phyloP scores from a whole-genome alignment of 768 basidiomycete species.

The Trametes meyenii region DNA sequence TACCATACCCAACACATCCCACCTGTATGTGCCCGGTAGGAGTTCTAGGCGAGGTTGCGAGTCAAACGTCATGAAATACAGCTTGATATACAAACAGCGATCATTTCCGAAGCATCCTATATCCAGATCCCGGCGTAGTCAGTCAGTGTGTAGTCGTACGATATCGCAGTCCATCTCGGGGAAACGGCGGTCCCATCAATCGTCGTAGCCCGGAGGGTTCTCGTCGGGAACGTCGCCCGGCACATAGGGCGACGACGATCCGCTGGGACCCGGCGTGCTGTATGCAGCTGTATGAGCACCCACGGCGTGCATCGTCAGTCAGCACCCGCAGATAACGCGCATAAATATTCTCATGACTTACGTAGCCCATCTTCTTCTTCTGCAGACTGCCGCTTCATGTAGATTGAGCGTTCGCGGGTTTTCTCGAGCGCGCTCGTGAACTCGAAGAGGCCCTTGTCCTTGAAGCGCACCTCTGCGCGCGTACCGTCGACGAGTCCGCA shows the following conservation, averaged over 20 bases:
- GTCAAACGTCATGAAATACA: no score
- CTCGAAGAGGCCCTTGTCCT: slow-evolving; percentile 68
- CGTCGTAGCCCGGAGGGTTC: slow-evolving; percentile 33
- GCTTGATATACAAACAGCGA: no score
- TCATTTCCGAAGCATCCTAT: background rate
- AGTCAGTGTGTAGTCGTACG: background rate
- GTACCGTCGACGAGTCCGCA: slow-evolving; percentile 72
- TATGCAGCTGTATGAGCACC: slow-evolving; percentile 19
- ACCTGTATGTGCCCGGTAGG: no score
- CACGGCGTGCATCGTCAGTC: background rate
- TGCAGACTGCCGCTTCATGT: slow-evolving; percentile 64
- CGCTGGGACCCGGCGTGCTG: slow-evolving; percentile 21
- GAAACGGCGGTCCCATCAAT: slow-evolving; percentile 8
- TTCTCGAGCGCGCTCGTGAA: slow-evolving; percentile 77
- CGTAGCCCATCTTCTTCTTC: slow-evolving; percentile 66
- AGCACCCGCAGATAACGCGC: background rate
- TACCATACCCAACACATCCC: no score
- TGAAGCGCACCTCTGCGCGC: slow-evolving; percentile 66
- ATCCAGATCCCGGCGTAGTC: background rate
- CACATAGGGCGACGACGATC: slow-evolving; percentile 20
- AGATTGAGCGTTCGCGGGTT: slow-evolving; percentile 72
- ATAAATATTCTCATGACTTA: slow-evolving; percentile 39
- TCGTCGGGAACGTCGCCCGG: slow-evolving; percentile 26
- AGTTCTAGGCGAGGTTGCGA: no score
- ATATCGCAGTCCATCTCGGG: background rate